Conservation (phyloP, 1,284 basidiomycete genomes). For the Ganoderma boninense region DNA sequence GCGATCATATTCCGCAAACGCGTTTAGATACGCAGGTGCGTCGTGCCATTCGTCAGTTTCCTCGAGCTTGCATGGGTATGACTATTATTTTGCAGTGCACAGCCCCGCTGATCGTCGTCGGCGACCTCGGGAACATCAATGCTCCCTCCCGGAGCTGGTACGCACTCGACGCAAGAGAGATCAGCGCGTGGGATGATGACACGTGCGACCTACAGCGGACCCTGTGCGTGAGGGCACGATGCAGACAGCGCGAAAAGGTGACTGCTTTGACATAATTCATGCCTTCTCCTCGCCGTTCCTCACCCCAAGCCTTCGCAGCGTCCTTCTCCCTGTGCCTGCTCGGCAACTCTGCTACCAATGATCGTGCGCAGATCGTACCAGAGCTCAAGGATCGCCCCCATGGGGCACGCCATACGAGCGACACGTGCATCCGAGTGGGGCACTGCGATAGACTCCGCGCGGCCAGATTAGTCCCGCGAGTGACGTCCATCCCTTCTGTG, state of each 20-base stretch:
- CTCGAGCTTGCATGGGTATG: not conserved
- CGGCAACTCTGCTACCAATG: not conserved
- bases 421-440: not conserved
- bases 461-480: not conserved
- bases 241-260: not conserved
- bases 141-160: not conserved
- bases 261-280: not conserved
- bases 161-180: not conserved
- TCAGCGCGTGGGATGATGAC: not conserved
- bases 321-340: conserved; percentile 2
- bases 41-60: not conserved
- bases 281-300: not conserved
- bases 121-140: not conserved
- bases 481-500: not conserved
- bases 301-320: not conserved
- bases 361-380: not conserved
- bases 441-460: conserved; percentile 1
- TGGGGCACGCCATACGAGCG: not conserved
- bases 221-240: not conserved
- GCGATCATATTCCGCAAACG: not conserved
- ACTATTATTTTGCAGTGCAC: not conserved
- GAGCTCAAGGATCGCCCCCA: not conserved
- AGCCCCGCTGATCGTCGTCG: not conserved
- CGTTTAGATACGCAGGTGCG: not conserved
- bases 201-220: not conserved